phyloP scores from a whole-genome alignment of 2,329 filamentous ascomycete genomes.

The Talaromyces sp. region DNA sequence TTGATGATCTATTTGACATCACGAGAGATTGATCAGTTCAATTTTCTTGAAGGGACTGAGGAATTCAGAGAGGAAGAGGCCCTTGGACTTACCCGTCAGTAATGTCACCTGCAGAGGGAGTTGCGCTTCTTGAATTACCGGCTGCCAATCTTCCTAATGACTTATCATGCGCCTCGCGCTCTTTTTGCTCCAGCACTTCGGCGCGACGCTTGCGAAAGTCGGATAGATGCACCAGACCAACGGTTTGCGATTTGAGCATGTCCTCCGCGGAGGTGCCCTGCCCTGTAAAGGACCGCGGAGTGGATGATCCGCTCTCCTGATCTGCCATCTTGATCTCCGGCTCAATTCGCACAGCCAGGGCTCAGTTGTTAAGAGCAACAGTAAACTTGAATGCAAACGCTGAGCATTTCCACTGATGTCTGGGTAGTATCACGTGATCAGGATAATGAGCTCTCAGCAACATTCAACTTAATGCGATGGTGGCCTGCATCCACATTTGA shows the following conservation, averaged over 20 bases:
- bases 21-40: slow-evolving; percentile 6
- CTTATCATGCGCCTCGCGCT: slow-evolving; percentile 73
- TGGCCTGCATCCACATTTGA: no score
- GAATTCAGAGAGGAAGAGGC: not conserved
- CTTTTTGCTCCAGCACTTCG: slow-evolving; percentile 89
- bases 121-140: slow-evolving; percentile 54
- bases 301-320: slow-evolving; percentile 45
- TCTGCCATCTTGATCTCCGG: slow-evolving; percentile 26
- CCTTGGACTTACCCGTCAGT: slow-evolving; percentile 60
- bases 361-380: not conserved
- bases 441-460: no score
- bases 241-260: slow-evolving; percentile 79
- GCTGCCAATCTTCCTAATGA: slow-evolving; percentile 50
- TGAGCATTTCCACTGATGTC: slow-evolving; percentile 18
- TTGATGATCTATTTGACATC: slow-evolving; percentile 60
- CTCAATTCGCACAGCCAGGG: not conserved
- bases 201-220: slow-evolving; percentile 96
- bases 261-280: slow-evolving; percentile 79
- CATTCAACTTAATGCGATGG: no score
- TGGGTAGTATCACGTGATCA: slow-evolving; percentile 6
- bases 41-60: not conserved
- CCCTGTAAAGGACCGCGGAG: slow-evolving; percentile 65
- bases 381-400: not conserved
- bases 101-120: slow-evolving; percentile 50
- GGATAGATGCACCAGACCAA: slow-evolving; percentile 86